Percentiles rank a stretch among this genome's conserved stretches.
phyloP scores from a whole-genome alignment of 164 flowering plant species.

The Stephania cephalantha region DNA sequence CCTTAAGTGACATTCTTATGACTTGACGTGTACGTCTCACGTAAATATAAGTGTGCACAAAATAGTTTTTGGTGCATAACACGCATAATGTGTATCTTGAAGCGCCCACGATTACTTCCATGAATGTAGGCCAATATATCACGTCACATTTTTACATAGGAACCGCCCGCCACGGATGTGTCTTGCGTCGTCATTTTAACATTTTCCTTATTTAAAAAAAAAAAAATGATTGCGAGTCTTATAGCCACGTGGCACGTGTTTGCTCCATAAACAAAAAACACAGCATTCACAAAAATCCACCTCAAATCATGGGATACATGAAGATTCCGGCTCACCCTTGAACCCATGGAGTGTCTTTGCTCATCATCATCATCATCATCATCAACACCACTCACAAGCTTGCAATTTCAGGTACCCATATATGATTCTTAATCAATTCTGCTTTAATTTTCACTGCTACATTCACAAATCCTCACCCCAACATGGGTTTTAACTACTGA shows the following conservation, averaged over 20 bases:
- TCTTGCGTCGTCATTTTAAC: no score
- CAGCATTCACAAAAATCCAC: not conserved
- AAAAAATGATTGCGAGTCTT: not conserved
- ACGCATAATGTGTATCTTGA: no score
- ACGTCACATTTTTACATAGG: no score
- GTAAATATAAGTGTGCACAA: no score
- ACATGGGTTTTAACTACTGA: conserved; percentile 6
- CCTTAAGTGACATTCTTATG: no score
- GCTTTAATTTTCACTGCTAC: not conserved
- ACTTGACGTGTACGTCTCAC: no score
- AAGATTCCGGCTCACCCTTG: not conserved
- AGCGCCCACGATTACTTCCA: no score
- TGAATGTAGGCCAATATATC: no score
- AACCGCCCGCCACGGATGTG: no score
- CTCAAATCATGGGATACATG: not conserved
- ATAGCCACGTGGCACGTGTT: not conserved
- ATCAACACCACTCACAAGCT: not conserved
- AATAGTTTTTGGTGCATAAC: no score
- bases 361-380: not conserved
- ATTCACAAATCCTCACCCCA: not conserved
- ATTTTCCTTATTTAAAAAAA: not conserved
- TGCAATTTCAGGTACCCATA: not conserved
- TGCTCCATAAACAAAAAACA: not conserved
- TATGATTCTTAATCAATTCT: not conserved
- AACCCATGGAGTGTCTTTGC: not conserved